phyloP scores from a whole-genome alignment of 306 rosid species.

The Pterocarpus santalinus region DNA sequence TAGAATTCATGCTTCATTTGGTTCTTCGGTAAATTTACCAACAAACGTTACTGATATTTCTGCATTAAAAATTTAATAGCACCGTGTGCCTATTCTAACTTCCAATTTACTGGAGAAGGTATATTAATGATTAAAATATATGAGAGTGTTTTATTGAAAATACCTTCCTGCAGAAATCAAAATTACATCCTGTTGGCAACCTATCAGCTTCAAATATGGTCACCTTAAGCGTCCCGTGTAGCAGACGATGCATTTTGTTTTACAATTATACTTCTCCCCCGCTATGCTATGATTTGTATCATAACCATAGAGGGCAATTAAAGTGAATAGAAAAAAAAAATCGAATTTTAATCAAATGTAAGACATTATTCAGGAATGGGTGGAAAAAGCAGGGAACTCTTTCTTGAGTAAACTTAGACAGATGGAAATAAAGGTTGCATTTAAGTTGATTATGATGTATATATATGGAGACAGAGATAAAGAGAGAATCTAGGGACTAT shows the following conservation, averaged over 20 bases:
- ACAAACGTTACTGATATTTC: neutral
- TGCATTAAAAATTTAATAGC: neutral
- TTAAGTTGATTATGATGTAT: constrained; percentile 32
- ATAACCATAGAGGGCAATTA: constrained; percentile 12
- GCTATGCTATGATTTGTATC: neutral
- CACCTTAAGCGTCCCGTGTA: constrained; percentile 74
- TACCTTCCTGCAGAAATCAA: constrained; percentile 59
- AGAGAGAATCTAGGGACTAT: constrained; percentile 39
- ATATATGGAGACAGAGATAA: constrained; percentile 17
- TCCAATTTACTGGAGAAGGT: neutral
- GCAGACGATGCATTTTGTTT: constrained; percentile 59
- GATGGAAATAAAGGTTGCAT: constrained; percentile 30
- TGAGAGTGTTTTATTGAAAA: constrained; percentile 9
- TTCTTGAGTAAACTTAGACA: neutral
- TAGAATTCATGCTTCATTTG: neutral
- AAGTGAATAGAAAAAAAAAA: neutral
- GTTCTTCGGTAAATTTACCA: neutral
- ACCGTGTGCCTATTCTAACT: neutral
- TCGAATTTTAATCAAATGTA: constrained; percentile 1
- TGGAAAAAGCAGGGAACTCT: neutral
- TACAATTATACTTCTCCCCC: neutral
- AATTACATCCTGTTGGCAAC: constrained; percentile 52
- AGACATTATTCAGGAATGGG: constrained; percentile 8
- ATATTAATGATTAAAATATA: neutral
- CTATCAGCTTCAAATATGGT: constrained; percentile 63